phyloP scores from a whole-genome alignment of 805 yeast species.

The Cyberlindnera suaveolens region DNA sequence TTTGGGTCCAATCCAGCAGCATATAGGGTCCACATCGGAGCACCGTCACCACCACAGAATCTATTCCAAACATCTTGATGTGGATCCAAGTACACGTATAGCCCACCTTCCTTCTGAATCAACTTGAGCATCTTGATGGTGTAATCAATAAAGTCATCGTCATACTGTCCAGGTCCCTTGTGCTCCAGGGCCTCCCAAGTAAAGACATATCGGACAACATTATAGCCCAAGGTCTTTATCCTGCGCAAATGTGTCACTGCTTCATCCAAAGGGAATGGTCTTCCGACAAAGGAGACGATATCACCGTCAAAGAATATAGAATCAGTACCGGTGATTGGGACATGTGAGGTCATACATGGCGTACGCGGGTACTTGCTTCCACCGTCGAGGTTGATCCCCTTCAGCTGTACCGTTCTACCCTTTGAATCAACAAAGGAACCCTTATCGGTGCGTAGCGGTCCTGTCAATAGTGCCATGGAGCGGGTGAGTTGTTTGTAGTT shows the following conservation, averaged over 20 bases:
- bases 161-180: constrained; percentile 77
- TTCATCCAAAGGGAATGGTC: constrained; percentile 74
- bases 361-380: constrained; percentile 60
- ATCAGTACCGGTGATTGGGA: constrained; percentile 24
- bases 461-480: constrained; percentile 4
- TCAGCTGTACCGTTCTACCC: constrained; percentile 57
- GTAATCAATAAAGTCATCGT: constrained; percentile 66
- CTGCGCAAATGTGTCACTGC: constrained; percentile 64
- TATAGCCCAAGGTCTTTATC: constrained; percentile 77
- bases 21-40: constrained; percentile 88
- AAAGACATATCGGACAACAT: constrained; percentile 65
- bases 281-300: constrained; percentile 70
- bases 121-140: constrained; percentile 56
- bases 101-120: constrained; percentile 57
- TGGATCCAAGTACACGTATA: constrained; percentile 77
- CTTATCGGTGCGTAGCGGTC: constrained; percentile 2
- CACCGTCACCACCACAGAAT: constrained; percentile 85
- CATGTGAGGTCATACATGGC: constrained; percentile 42
- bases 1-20: constrained; percentile 83
- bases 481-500: background rate
- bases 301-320: constrained; percentile 64
- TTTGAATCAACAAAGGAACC: constrained; percentile 54
- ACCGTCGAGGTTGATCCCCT: constrained; percentile 80
- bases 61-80: constrained; percentile 96
- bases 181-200: constrained; percentile 96